Evolutionary conservation across 148 eudicot genomes (phyloP).

Genomic region (Silene latifolia): DNA sequence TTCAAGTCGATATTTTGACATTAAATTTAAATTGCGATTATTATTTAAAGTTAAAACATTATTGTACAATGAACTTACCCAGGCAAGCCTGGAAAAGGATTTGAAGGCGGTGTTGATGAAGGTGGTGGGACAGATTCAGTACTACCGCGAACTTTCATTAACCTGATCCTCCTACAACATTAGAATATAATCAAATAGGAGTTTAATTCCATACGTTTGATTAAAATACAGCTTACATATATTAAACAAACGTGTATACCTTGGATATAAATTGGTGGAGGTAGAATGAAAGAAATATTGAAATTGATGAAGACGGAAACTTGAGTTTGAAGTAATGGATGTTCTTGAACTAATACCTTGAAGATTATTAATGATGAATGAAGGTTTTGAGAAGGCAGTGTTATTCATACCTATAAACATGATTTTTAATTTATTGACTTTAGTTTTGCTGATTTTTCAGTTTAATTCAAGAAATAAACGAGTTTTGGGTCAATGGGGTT

Average conservation of each 20-base stretch:
- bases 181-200: too few relatives aligned
- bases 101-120: neutral
- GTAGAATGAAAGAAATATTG: neutral
- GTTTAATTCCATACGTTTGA: too few relatives aligned
- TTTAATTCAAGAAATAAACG: neutral
- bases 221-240: too few relatives aligned
- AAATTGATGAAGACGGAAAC: neutral
- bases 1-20: too few relatives aligned
- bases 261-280: neutral
- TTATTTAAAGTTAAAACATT: too few relatives aligned
- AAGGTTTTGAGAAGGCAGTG: neutral
- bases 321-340: too few relatives aligned
- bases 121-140: slow-evolving; percentile 9
- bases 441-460: neutral
- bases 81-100: slow-evolving; percentile 8
- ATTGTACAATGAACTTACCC: slow-evolving; percentile 19
- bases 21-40: too few relatives aligned
- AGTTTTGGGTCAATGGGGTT: too few relatives aligned
- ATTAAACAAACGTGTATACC: slow-evolving; percentile 1
- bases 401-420: slow-evolving; percentile 13
- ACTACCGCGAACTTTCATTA: neutral
- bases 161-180: neutral
- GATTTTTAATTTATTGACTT: too few relatives aligned
- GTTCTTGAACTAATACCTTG: neutral
- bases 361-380: slow-evolving; percentile 3